phyloP scores from a whole-genome alignment of 345 rosid species.

The Heritiera fomes region DNA sequence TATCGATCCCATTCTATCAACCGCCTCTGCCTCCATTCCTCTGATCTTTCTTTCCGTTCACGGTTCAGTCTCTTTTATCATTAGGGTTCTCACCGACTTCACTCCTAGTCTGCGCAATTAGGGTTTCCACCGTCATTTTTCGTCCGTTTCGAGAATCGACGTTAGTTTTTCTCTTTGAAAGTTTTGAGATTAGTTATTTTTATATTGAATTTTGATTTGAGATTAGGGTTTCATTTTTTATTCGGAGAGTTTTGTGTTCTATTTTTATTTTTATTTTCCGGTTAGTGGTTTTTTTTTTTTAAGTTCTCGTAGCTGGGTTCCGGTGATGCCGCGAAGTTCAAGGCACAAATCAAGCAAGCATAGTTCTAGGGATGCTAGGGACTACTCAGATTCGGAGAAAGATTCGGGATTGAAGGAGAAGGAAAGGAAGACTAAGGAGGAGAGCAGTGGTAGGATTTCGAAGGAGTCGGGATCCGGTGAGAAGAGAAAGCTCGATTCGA shows the following conservation, averaged over 20 bases:
- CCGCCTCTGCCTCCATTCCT: slow-evolving; percentile 1
- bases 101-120: slow-evolving; percentile 19
- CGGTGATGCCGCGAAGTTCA: slow-evolving; percentile 80
- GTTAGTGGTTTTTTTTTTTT: slow-evolving; percentile 26
- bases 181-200: slow-evolving; percentile 8
- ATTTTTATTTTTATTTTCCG: background rate
- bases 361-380: slow-evolving; percentile 67
- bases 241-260: background rate
- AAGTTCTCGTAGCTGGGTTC: background rate
- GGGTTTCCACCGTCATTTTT: slow-evolving; percentile 22
- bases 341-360: slow-evolving; percentile 97
- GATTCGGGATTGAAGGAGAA: slow-evolving; percentile 72
- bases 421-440: slow-evolving; percentile 63
- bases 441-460: slow-evolving; percentile 49
- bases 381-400: slow-evolving; percentile 87
- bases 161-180: background rate
- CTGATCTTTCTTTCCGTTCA: background rate
- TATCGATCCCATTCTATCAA: slow-evolving; percentile 11
- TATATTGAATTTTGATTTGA: background rate
- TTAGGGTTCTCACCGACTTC: background rate
- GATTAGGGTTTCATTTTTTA: slow-evolving; percentile 6
- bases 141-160: background rate
- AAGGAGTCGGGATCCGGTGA: slow-evolving; percentile 63
- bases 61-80: background rate
- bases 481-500: slow-evolving; percentile 64